phyloP scores from a whole-genome alignment of 495 filamentous ascomycete genomes.

The Cudoniella acicularis region DNA sequence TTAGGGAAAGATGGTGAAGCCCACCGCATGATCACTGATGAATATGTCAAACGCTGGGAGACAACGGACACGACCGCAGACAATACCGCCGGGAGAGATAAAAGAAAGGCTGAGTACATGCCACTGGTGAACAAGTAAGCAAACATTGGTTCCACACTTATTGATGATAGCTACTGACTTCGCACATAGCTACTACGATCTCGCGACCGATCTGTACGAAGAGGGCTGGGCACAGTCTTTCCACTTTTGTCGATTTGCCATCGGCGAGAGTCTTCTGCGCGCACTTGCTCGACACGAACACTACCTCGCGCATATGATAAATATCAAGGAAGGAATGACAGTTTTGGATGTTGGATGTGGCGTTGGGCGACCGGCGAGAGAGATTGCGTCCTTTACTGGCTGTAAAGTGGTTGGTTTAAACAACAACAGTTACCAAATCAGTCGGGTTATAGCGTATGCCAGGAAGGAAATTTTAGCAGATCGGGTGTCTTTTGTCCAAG shows the following conservation, averaged over 20 bases:
- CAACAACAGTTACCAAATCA: conserved; percentile 99
- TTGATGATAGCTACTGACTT: neutral
- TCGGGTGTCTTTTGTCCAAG: conserved; percentile 88
- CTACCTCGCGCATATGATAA: conserved; percentile 90
- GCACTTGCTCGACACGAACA: conserved; percentile 97
- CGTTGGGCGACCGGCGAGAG: conserved; percentile 94
- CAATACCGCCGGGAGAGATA: neutral
- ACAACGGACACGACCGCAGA: neutral
- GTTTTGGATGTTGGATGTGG: conserved; percentile 97
- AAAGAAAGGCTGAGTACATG: neutral
- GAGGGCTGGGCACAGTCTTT: conserved; percentile 94
- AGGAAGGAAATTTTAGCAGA: conserved; percentile 73
- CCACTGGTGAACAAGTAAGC: neutral
- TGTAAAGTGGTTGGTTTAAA: conserved; percentile 89
- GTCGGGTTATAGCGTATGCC: conserved; percentile 86
- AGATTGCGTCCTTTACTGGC: conserved; percentile 94
- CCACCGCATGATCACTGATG: neutral
- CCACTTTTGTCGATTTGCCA: conserved; percentile 96
- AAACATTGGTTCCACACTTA: neutral
- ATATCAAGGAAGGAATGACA: conserved; percentile 78
- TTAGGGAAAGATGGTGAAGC: neutral
- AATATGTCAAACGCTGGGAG: neutral
- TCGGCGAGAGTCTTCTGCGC: conserved; percentile 84
- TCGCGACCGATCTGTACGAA: conserved; percentile 96
- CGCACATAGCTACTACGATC: conserved; percentile 81